phyloP scores from a whole-genome alignment of 1,284 basidiomycete species.

The Boletus sp. region DNA sequence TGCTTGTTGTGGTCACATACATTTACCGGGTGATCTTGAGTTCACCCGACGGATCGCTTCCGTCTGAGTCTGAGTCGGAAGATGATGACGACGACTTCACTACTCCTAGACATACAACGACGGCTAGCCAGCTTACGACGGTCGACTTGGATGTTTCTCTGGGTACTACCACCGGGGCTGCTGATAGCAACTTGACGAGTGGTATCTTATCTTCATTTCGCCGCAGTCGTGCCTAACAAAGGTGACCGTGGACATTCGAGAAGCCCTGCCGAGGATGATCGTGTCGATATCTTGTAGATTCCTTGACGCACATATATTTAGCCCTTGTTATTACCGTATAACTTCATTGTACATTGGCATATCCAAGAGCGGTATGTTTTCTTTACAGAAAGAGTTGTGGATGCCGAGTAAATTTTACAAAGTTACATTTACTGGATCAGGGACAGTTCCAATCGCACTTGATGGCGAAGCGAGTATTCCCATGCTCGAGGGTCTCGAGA shows the following conservation, averaged over 20 bases:
- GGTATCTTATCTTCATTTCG: slow-evolving; percentile 11
- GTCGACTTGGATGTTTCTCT: not conserved
- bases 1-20: not conserved
- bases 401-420: no score
- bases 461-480: not conserved
- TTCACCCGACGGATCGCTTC: not conserved
- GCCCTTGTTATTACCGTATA: not conserved
- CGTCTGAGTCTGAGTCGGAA: not conserved
- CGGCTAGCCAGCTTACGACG: not conserved
- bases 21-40: not conserved
- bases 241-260: not conserved
- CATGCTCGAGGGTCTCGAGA: not conserved
- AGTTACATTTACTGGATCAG: no score
- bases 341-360: not conserved
- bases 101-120: not conserved
- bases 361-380: no score
- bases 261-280: not conserved
- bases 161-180: not conserved
- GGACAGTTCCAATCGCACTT: not conserved
- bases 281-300: not conserved
- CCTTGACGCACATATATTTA: not conserved
- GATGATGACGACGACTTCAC: not conserved
- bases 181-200: not conserved
- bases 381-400: no score
- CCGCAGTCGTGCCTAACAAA: not conserved